Conservation (phyloP, 352 stramenopile genomes). For the Phytopythium mirpurense region DNA sequence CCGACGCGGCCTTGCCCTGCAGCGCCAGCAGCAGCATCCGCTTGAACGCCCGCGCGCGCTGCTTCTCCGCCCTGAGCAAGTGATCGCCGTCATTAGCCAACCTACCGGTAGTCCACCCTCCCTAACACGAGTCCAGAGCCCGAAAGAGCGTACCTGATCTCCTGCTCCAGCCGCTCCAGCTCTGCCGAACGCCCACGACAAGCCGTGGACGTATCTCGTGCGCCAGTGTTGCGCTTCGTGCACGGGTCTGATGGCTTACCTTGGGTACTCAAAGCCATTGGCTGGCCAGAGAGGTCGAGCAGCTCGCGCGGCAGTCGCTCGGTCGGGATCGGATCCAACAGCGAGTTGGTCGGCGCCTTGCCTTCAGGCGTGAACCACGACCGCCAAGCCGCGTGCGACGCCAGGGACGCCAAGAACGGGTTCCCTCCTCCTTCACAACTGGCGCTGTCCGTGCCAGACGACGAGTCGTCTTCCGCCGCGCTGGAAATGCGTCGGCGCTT, state of each 20-base stretch:
- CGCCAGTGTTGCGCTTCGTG: no score
- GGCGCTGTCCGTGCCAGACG: no score
- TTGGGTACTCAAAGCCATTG: no score
- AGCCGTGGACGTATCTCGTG: not conserved
- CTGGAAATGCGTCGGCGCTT: not conserved
- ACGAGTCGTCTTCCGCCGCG: no score
- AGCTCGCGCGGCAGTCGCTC: conserved; percentile 19
- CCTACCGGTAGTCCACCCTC: no score
- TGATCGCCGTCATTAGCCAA: not conserved
- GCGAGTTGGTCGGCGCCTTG: not conserved
- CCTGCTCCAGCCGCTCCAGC: conserved; percentile 32
- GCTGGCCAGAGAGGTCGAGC: no score
- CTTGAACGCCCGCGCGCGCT: conserved; percentile 35
- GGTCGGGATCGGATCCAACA: conserved; percentile 49
- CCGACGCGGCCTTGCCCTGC: conserved; percentile 49
- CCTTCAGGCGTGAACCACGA: conserved; percentile 43
- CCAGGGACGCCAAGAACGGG: conserved; percentile 42
- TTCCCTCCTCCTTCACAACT: conserved; percentile 18
- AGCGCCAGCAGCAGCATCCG: conserved; percentile 51
- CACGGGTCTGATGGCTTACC: conserved; percentile 9
- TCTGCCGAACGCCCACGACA: not conserved
- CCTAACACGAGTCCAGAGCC: not conserved
- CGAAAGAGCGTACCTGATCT: conserved; percentile 40
- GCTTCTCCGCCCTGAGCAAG: conserved; percentile 30
- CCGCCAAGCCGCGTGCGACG: conserved; percentile 40